A percentile compares a stretch with the other conserved stretches of the same genome.
phyloP scores from a whole-genome alignment of 257 asterid species.

The Solanum virginianum region DNA sequence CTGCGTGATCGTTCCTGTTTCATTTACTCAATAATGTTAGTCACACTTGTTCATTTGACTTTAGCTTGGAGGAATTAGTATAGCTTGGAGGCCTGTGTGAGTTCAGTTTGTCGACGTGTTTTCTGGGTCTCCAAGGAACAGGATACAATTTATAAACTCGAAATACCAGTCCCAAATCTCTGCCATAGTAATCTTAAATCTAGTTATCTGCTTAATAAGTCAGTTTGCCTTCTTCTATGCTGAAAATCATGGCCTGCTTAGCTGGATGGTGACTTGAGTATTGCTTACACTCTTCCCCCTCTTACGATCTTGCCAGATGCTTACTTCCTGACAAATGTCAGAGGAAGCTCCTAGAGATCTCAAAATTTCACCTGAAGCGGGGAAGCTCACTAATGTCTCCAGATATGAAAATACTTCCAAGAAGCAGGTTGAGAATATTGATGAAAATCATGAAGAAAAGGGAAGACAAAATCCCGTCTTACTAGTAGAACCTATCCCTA shows the following conservation, averaged over 20 bases:
- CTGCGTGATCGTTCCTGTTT: neutral
- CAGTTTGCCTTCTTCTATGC: neutral
- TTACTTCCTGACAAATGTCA: slow-evolving; percentile 25
- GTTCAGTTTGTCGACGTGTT: neutral
- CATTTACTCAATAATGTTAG: neutral
- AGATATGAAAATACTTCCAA: slow-evolving; percentile 29
- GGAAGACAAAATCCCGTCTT: slow-evolving; percentile 17
- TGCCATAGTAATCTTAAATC: neutral
- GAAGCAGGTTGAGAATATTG: slow-evolving; percentile 21
- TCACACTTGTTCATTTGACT: neutral
- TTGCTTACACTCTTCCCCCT: neutral
- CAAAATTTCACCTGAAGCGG: slow-evolving; percentile 27
- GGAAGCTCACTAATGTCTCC: slow-evolving; percentile 27
- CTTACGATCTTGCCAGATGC: neutral
- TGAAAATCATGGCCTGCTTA: neutral
- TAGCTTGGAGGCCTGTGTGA: neutral
- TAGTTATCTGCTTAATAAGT: neutral
- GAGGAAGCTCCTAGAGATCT: slow-evolving; percentile 41
- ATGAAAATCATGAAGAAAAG: slow-evolving; percentile 22
- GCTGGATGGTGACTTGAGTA: neutral
- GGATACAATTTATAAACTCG: neutral
- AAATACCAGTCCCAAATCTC: neutral
- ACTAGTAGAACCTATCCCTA: slow-evolving; percentile 17
- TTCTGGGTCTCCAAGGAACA: neutral
- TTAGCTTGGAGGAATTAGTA: neutral